A percentile compares a stretch with the other conserved stretches of the same genome.
Evolutionary conservation across 345 rosid species (phyloP).

Genomic region (Citrus sp.): DNA sequence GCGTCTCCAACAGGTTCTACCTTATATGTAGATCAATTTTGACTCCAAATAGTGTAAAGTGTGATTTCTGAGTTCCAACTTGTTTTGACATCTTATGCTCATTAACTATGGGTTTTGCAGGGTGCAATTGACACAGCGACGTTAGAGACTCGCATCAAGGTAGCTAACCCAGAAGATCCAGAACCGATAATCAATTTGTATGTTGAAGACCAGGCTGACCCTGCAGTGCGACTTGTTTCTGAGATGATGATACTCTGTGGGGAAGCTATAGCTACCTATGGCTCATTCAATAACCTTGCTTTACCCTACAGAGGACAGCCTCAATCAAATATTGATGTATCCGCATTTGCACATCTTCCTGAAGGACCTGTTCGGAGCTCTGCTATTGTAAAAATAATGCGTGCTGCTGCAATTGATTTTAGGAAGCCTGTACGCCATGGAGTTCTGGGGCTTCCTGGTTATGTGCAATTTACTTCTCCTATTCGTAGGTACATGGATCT

Average conservation of each 20-base stretch:
- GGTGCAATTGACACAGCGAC: conserved; percentile 91
- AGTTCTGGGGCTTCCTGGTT: conserved; percentile 85
- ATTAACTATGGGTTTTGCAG: conserved; percentile 35
- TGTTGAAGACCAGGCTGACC: conserved; percentile 89
- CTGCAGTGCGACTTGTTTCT: conserved; percentile 88
- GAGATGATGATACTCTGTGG: conserved; percentile 99
- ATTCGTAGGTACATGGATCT: conserved; percentile 97
- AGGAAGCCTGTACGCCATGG: conserved; percentile 89
- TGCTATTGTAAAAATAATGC: conserved; percentile 73
- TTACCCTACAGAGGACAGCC: conserved; percentile 98
- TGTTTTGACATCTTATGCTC: too few relatives aligned
- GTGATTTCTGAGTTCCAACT: too few relatives aligned
- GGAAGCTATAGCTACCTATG: conserved; percentile 82
- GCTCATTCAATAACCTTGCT: conserved; percentile 66
- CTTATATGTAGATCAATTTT: not conserved
- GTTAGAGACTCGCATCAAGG: conserved; percentile 83
- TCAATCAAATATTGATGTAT: conserved; percentile 76
- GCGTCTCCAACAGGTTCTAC: conserved; percentile 81
- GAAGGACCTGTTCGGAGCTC: conserved; percentile 90
- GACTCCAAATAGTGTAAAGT: too few relatives aligned
- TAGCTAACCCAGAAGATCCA: conserved; percentile 79
- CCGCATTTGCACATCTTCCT: conserved; percentile 84
- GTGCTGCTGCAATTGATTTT: conserved; percentile 88
- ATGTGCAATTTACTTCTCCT: conserved; percentile 96
- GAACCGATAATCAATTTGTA: conserved; percentile 73